A percentile compares a stretch with the other conserved stretches of the same genome.
phyloP scores from a whole-genome alignment of 2,329 filamentous ascomycete species.

The Truncatella angustata region DNA sequence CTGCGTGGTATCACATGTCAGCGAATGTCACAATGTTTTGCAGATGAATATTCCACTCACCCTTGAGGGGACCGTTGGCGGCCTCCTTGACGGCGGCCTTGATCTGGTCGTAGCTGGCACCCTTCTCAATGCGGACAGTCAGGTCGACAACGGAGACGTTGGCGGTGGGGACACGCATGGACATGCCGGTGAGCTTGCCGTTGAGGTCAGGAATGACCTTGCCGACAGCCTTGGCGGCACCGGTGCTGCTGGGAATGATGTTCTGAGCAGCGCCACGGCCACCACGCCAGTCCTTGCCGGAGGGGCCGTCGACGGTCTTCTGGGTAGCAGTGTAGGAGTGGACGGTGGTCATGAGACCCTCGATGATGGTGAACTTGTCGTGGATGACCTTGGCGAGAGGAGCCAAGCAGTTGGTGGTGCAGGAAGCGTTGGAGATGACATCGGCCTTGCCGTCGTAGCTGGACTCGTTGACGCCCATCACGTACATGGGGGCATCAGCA shows the following conservation, averaged over 20 bases:
- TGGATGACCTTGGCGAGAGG: constrained; percentile 98
- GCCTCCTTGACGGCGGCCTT: constrained; percentile 89
- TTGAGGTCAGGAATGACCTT: constrained; percentile 98
- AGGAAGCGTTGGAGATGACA: constrained; percentile 98
- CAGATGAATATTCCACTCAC: constrained; percentile 57
- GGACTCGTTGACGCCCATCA: constrained; percentile 98
- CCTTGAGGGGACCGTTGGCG: constrained; percentile 80
- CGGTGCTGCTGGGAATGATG: constrained; percentile 99
- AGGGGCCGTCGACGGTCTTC: constrained; percentile 98
- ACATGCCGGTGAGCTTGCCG: constrained; percentile 99
- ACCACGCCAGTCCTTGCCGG: constrained; percentile 98
- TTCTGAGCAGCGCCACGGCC: constrained; percentile 98
- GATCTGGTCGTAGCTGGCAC: constrained; percentile 85
- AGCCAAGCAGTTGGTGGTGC: constrained; percentile 99
- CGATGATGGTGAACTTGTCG: constrained; percentile 96
- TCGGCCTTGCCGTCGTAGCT: constrained; percentile 86
- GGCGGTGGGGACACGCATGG: constrained; percentile 97
- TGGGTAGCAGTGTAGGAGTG: constrained; percentile 99
- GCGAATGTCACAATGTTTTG: neutral
- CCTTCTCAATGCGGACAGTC: constrained; percentile 91
- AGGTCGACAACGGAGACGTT: constrained; percentile 99
- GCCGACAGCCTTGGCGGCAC: constrained; percentile 99
- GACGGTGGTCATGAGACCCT: constrained; percentile 99
- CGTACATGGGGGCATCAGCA: constrained; percentile 98
- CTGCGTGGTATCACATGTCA: constrained; percentile 38